These are phyloP conservation scores for Aspergillus intermedius DNA, from an alignment of 2,329 filamentous ascomycete species.

Conservation along the genomic window DNA sequence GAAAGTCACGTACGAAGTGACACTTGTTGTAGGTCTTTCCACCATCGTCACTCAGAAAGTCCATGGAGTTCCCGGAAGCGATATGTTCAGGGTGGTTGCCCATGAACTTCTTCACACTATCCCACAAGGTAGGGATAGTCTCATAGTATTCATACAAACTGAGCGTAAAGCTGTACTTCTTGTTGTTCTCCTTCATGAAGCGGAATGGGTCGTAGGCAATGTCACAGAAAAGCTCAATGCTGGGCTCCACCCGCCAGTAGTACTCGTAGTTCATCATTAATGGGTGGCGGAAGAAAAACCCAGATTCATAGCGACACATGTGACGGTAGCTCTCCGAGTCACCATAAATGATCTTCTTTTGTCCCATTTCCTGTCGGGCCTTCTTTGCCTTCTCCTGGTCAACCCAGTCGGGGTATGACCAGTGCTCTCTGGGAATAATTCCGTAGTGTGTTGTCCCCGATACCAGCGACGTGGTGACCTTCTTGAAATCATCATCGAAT, in stretches of 20 bases:
- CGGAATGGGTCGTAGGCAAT: slow-evolving; percentile 94
- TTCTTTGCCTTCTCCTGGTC: slow-evolving; percentile 88
- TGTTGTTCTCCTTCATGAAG: slow-evolving; percentile 89
- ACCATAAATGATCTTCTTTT: slow-evolving; percentile 95
- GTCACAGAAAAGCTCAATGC: slow-evolving; percentile 93
- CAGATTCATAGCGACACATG: slow-evolving; percentile 99
- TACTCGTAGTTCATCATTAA: slow-evolving; percentile 96
- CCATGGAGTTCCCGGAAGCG: slow-evolving; percentile 74
- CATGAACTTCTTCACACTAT: slow-evolving; percentile 92
- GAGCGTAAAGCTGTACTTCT: slow-evolving; percentile 96
- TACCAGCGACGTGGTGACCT: slow-evolving; percentile 79
- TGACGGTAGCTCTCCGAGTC: slow-evolving; percentile 96
- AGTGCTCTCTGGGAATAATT: slow-evolving; percentile 82
- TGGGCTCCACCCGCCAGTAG: slow-evolving; percentile 99
- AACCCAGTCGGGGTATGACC: slow-evolving; percentile 94
- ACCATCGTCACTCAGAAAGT: slow-evolving; percentile 82
- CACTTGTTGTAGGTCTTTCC: slow-evolving; percentile 94
- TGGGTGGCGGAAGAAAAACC: slow-evolving; percentile 96
- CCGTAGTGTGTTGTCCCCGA: slow-evolving; percentile 91
- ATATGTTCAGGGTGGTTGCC: slow-evolving; percentile 84
- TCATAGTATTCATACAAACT: slow-evolving; percentile 95
- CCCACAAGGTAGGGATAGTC: slow-evolving; percentile 94
- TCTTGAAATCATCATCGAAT: slow-evolving; percentile 90
- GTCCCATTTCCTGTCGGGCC: slow-evolving; percentile 88
- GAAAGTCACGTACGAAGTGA: slow-evolving; percentile 68